phyloP scores from a whole-genome alignment of 495 filamentous ascomycete species.

The Lepidopterella palustris region DNA sequence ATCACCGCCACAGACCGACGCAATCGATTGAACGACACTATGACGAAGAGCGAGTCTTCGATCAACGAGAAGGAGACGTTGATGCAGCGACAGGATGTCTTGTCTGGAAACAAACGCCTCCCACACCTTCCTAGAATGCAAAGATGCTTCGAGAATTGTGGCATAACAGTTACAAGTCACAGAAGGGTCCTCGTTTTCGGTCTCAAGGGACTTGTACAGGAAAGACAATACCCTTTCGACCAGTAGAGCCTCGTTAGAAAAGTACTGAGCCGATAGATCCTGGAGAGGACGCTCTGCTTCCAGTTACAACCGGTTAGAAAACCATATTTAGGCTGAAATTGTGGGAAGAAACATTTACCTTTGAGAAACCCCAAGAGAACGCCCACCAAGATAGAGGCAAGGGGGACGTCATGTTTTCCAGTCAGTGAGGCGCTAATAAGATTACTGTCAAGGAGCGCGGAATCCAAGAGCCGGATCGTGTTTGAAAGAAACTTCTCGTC shows the following conservation, averaged over 20 bases:
- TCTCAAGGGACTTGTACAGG: constrained; percentile 2
- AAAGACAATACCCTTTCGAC: constrained; percentile 19
- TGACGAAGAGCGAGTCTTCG: constrained; percentile 35
- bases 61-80: constrained; percentile 39
- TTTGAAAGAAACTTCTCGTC: constrained; percentile 23
- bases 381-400: constrained; percentile 11
- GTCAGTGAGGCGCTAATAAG: constrained; percentile 16
- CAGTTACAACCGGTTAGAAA: too few species aligned
- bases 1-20: constrained; percentile 23
- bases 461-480: constrained; percentile 11
- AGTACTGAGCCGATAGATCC: constrained; percentile 24
- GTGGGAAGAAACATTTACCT: constrained; percentile 29
- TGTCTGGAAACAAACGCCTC: constrained; percentile 43
- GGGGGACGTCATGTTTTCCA: constrained; percentile 9
- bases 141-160: constrained; percentile 58
- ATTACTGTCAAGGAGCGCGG: constrained; percentile 13
- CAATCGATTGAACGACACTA: constrained; percentile 36
- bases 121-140: constrained; percentile 56
- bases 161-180: constrained; percentile 52
- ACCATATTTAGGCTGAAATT: neutral
- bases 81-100: constrained; percentile 42
- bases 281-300: constrained; percentile 28
- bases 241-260: constrained; percentile 23
- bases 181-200: neutral
- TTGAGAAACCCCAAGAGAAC: constrained; percentile 35